Conservation (phyloP, 345 rosid species). For the Eucalyptus dawsonii region DNA sequence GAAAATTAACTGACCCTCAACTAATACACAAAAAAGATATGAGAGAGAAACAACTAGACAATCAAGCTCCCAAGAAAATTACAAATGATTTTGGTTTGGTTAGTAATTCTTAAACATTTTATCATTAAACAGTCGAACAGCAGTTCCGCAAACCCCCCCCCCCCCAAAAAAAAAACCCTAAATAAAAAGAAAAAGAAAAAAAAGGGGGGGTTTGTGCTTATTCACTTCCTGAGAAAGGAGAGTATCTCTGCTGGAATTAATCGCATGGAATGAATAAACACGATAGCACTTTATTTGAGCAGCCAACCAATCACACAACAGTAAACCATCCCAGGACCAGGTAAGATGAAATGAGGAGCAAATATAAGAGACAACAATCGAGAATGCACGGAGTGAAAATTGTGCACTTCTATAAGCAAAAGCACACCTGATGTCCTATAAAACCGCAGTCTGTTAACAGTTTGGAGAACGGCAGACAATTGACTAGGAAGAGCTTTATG, state of each 20-base stretch:
- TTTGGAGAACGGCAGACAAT: constrained; percentile 85
- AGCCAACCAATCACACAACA: not conserved
- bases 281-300: not conserved
- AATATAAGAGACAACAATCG: not conserved
- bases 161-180: accelerated
- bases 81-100: not conserved
- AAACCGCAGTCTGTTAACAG: constrained; percentile 74
- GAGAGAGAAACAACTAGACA: not conserved
- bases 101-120: not conserved
- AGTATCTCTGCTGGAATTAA: not conserved
- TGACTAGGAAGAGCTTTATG: constrained; percentile 85
- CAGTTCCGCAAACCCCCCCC: not conserved
- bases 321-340: not conserved
- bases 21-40: not conserved
- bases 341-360: not conserved
- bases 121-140: not conserved
- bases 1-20: not conserved
- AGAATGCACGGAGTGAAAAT: not conserved
- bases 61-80: not conserved
- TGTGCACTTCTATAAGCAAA: not conserved
- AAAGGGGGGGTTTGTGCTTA: not conserved
- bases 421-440: constrained; percentile 77
- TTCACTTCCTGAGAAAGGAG: not conserved
- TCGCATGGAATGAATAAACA: not conserved
- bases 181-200: accelerated